Base-by-base conservation (phyloP, 1,139 yeast genomes). In the Nakaseomyces bracarensis region DNA sequence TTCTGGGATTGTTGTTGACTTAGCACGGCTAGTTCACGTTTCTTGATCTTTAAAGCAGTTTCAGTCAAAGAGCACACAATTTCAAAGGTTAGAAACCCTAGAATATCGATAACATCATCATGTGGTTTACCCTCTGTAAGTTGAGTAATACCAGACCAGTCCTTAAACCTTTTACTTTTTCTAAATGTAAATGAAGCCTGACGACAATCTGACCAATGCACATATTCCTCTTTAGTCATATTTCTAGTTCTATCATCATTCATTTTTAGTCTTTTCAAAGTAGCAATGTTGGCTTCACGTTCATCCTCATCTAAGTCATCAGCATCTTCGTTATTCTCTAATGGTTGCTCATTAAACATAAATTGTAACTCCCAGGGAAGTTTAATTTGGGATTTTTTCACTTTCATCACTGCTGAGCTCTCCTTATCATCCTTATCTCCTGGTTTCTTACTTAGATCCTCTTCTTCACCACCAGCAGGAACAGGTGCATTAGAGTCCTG, bases 131-230 rank as follows among this genome's bases (percentile, higher is more conserved):
- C 77, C 49, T 93, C 98, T 15, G 95, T 82, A 38, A 93, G 65
- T 44, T 79, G 82, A 0, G 86, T 67, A 40, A 91, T 77, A 15
- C 93, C 95, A 6, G 95, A 93, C 98, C 98, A 91, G 58, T 91
- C 99, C 57, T 94, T 74, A 59, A 91, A 91, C 56, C 96, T 70
- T 60, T 89, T 86, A 14, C 84, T 85, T 61, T 93, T 91, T 54
- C 97, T 72, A 57, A 87, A 91, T 0, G 98, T 93, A 60, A 91
- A 93, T 44, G 94, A 81, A 1, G 98, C 98, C 61, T 91, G 98
- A 50, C 99, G 76, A 65, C 98, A 91, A 60, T 91, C 99, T 11
- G 95, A 83, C 96, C 97, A 91, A 61, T 93, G 98, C 14, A 89
- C 98, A 55, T 91, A 91, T 60, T 91, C 98, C 57, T 91, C 96